Percentiles rank a stretch among this genome's conserved stretches.
Evolutionary conservation across 306 rosid genomes (phyloP).

Genomic region (Sphenostylis stenocarpa): DNA sequence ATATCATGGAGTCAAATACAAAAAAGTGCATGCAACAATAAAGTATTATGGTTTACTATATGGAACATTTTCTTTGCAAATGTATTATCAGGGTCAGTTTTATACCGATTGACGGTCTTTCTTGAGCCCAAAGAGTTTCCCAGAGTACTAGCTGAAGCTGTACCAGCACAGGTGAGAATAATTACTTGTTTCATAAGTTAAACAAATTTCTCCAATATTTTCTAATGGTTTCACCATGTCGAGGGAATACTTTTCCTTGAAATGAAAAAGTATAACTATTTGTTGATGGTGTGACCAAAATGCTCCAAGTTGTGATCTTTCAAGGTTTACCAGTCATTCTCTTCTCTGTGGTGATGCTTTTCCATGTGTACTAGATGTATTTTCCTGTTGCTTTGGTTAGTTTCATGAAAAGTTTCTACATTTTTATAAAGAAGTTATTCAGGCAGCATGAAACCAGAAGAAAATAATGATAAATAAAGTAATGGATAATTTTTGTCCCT

Average conservation of each 20-base stretch:
- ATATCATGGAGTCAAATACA: conserved; percentile 70
- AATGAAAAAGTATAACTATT: neutral
- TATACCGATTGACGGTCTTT: conserved; percentile 55
- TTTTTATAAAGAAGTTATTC: neutral
- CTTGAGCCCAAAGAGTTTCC: conserved; percentile 86
- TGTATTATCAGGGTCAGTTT: conserved; percentile 74
- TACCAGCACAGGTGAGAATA: conserved; percentile 73
- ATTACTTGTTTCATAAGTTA: conserved; percentile 1
- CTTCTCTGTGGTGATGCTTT: neutral
- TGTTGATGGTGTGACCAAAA: neutral
- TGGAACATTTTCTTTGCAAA: conserved; percentile 92
- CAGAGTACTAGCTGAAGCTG: conserved; percentile 73
- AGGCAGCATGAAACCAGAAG: neutral
- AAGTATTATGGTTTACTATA: conserved; percentile 76
- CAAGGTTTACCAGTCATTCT: neutral
- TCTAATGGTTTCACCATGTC: neutral
- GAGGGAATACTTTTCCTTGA: neutral
- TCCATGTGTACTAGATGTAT: neutral
- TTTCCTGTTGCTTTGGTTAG: neutral
- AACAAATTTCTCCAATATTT: conserved; percentile 5
- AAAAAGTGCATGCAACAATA: conserved; percentile 64
- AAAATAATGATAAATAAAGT: neutral
- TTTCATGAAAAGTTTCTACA: neutral
- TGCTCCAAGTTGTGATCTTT: neutral
- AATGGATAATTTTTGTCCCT: no score